A percentile compares a stretch with the other conserved stretches of the same genome.
These are phyloP conservation scores for Nakataea oryzae DNA, from an alignment of 2,329 filamentous ascomycete species.

Conservation along the genomic window DNA sequence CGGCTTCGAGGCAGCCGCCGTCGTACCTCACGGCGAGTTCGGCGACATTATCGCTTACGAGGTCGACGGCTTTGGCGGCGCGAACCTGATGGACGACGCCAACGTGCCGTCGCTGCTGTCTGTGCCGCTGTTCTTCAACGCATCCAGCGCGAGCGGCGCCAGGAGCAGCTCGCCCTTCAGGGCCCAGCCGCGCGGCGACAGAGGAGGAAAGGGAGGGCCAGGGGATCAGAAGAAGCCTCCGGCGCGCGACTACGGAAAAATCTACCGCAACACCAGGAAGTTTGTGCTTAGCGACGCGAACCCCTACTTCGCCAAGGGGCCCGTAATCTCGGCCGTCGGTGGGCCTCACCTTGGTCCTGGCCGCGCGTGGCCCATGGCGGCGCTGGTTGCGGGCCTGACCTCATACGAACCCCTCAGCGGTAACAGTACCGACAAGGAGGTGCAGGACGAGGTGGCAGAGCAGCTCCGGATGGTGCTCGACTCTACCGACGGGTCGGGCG, in stretches of 20 bases:
- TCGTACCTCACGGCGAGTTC: slow-evolving; percentile 49
- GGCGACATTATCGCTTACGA: slow-evolving; percentile 68
- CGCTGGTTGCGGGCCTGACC: slow-evolving; percentile 41
- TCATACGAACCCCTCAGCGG: slow-evolving; percentile 21
- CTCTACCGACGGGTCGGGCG: slow-evolving; percentile 28
- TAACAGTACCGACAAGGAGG: background rate
- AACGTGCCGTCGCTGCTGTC: slow-evolving; percentile 60
- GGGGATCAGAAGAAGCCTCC: background rate
- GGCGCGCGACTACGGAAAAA: slow-evolving; percentile 38
- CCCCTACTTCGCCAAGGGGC: slow-evolving; percentile 63
- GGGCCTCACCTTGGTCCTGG: slow-evolving; percentile 54
- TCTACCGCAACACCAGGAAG: slow-evolving; percentile 61
- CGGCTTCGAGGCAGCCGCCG: slow-evolving; percentile 61
- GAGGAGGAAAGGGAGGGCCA: background rate
- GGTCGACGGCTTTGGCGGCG: slow-evolving; percentile 62
- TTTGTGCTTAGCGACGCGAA: slow-evolving; percentile 43
- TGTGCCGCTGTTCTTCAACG: slow-evolving; percentile 54
- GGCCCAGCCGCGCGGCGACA: background rate
- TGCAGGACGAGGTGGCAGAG: slow-evolving; percentile 18
- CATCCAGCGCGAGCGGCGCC: slow-evolving; percentile 15
- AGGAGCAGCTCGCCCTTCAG: background rate
- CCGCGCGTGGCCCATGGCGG: slow-evolving; percentile 45
- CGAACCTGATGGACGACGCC: slow-evolving; percentile 60
- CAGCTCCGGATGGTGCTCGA: slow-evolving; percentile 27
- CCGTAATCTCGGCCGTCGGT: slow-evolving; percentile 62